Base-by-base conservation (phyloP, 2,329 filamentous ascomycete genomes). In the Exophiala viscosa region DNA sequence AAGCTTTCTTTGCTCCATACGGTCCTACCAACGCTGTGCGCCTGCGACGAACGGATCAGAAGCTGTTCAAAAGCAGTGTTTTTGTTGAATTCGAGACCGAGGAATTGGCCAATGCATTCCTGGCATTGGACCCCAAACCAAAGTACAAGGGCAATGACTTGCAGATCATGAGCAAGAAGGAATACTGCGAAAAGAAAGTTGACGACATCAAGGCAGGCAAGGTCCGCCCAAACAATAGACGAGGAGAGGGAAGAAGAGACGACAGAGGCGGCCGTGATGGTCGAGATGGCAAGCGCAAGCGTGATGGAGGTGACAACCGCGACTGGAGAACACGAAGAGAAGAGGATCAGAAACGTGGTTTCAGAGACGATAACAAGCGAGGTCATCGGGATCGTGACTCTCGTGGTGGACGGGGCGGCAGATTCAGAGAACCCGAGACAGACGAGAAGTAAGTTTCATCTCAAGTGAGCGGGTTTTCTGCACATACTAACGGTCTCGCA, bases 21-120 rank as follows among this genome's bases (percentile, higher is more conserved):
- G 92, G 91, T 42, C 79, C 87, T 31, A 82, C 89, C 64, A 89
- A 88, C 65, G 82, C 85, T 42, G 85, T 99, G 57, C 91, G 92
- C 66, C 86, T 99, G 58, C 89, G 95, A 62, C 90, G 93, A 61
- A 77, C 80, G 39, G 76, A 85, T 55, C 73, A 81, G 44, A 84
- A 84, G 65, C 74, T 80, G 47, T 99, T 97, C 84, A 99, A 99
- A 80, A 90, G 92, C 62, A 96, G 90, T 62, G 89, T 96, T 53
- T 97, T 96, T 67, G 89, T 96, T 60, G 92, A 96, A 71, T 99
- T 97, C 70, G 79, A 82, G 57, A 82, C 82, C 45, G 86, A 90
- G 65, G 88, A 95, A 62, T 80, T 83, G 17, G 85, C 88, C 64
- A 80, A 90, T 69, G 83, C 84, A 54, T 99, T 99, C 73, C 75